Base-by-base conservation (phyloP, 768 basidiomycete genomes). In the Suillus weaverae region DNA sequence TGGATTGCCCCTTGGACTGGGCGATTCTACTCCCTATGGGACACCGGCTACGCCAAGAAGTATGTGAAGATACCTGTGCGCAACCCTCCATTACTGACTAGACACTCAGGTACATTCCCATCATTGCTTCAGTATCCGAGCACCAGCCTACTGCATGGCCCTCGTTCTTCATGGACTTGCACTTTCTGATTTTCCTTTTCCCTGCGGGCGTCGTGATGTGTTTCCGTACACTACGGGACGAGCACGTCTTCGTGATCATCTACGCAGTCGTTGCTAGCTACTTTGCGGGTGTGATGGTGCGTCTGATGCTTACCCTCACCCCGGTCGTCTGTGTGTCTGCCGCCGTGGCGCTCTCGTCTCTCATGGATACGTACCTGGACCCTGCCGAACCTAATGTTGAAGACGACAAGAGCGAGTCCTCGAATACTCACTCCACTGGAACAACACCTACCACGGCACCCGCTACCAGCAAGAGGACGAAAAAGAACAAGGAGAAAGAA, bases 61-160 rank as follows among this genome's bases (percentile, higher is more conserved):
- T 96, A 72, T 41, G 83, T 76, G 32, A 67, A 36, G 53, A 50
- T 33, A 16, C 1, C 20, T 61, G 22, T 66, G 61, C 26, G 20
- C 20, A 20, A 22, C 65, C 68, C 9, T 35, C 70, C 51, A 39
- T 63, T 44, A 56, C 63, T 59, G 26, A 62, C 18, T 30, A 59
- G 53, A 32, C 8, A 43, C 38, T 8, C 71, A 94, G 92, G 72
- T 91, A 95, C 73, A 94, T 97, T 70, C 96, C 96, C 33, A 98
- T 98, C 79, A 99, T 99, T 70, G 97, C 97, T 11, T 98, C 96
- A 20, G 97, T 99, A 43, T 97, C 95, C 22, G 97, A 99, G 80
- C 97, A 99, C 80, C 97, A 99, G 75, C 97, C 97, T 20, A 99
- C 97, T 6, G 97, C 97, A 43, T 99, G 97, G 97, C 97, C 97